These are phyloP conservation scores for Coemansia nantahalensis DNA, from an alignment of 192 early-diverging fungal genomes.

Conservation along the genomic window DNA sequence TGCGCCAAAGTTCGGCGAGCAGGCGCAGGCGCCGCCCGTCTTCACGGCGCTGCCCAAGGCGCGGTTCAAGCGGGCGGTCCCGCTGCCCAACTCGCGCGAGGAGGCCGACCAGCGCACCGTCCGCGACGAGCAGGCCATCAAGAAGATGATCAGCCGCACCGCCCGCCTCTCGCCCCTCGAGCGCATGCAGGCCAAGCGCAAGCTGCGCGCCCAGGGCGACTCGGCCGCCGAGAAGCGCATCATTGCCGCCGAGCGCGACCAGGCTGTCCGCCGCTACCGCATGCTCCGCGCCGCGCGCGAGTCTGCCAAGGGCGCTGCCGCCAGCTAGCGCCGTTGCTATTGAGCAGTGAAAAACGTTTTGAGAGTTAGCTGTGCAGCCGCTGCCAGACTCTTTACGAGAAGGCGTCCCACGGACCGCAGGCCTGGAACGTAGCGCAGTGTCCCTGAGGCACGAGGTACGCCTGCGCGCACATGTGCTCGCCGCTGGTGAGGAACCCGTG, in stretches of 20 bases:
- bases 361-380: too few relatives aligned
- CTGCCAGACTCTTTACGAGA: too few relatives aligned
- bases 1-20: constrained; percentile 45
- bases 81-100: constrained; percentile 35
- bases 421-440: constrained; percentile 39
- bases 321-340: too few relatives aligned
- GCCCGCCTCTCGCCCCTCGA: constrained; percentile 43
- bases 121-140: constrained; percentile 35
- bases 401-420: constrained; percentile 44
- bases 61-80: constrained; percentile 44
- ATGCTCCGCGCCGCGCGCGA: constrained; percentile 43
- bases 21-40: constrained; percentile 45
- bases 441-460: constrained; percentile 3
- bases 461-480: constrained; percentile 43
- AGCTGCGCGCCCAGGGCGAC: constrained; percentile 28
- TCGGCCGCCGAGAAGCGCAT: constrained; percentile 49
- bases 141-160: constrained; percentile 46
- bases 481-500: constrained; percentile 34
- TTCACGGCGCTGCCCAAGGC: constrained; percentile 46
- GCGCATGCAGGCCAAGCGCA: constrained; percentile 45
- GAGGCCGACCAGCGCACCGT: constrained; percentile 17
- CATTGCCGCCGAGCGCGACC: constrained; percentile 41
- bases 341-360: too few relatives aligned
- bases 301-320: too few relatives aligned
- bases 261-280: constrained; percentile 45